Conservation (phyloP, 148 eudicot genomes). For the Camellia lanceoleosa region DNA sequence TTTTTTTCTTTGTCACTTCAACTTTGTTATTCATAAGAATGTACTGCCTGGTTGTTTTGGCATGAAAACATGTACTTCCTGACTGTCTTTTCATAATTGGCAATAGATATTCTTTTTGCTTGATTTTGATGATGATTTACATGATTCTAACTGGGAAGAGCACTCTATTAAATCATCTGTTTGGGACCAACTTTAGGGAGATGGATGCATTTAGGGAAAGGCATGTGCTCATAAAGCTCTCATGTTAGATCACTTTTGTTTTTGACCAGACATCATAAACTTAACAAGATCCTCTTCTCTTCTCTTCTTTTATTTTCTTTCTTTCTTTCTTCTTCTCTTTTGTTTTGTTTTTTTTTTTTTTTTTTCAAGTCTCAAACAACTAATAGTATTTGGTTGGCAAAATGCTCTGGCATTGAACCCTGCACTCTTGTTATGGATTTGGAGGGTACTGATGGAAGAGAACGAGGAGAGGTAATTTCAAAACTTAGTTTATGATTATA, state of each 20-base stretch:
- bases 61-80: not conserved
- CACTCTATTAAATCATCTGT: constrained; percentile 72
- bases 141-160: constrained; percentile 69
- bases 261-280: not conserved
- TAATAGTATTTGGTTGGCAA: constrained; percentile 93
- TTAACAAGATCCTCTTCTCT: constrained; percentile 6
- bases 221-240: constrained; percentile 32
- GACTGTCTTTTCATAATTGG: not conserved
- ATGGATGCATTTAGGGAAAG: constrained; percentile 98
- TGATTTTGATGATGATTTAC: constrained; percentile 7
- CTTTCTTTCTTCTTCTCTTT: too few relatives aligned
- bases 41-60: not conserved
- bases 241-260: not conserved
- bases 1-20: not conserved
- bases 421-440: constrained; percentile 93
- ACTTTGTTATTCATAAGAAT: not conserved
- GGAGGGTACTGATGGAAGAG: constrained; percentile 99
- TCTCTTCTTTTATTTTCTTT: too few relatives aligned
- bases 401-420: constrained; percentile 85
- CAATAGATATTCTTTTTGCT: not conserved
- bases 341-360: too few relatives aligned
- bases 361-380: constrained; percentile 83
- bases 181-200: constrained; percentile 82
- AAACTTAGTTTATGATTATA: not conserved
- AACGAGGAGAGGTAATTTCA: constrained; percentile 79